Evolutionary conservation across 345 rosid genomes (phyloP).

Genomic region (Brassica juncea): DNA sequence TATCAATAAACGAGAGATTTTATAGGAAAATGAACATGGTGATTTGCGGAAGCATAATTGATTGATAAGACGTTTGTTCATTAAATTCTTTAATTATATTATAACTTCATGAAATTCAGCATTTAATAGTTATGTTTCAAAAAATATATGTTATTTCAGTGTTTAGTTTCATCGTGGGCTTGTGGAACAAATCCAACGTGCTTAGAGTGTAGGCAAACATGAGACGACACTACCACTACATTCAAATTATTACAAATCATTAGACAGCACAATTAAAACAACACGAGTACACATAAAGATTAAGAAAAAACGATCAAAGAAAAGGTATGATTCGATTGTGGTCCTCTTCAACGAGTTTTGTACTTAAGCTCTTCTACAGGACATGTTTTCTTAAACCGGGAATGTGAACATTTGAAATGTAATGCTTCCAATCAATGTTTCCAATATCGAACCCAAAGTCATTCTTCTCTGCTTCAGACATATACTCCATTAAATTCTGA

Average conservation of each 20-base stretch:
- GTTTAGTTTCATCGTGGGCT: not conserved
- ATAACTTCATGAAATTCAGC: not conserved
- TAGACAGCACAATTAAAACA: constrained; percentile 14
- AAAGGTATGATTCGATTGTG: constrained; percentile 12
- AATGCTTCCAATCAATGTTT: constrained; percentile 72
- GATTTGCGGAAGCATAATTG: not conserved
- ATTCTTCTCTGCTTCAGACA: constrained; percentile 74
- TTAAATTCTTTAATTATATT: constrained; percentile 4
- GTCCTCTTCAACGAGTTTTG: constrained; percentile 10
- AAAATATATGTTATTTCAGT: not conserved
- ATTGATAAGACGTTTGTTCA: not conserved
- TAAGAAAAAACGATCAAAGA: not conserved
- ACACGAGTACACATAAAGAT: not conserved
- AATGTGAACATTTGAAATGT: constrained; percentile 59
- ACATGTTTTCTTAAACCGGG: constrained; percentile 74
- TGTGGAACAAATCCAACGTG: not conserved
- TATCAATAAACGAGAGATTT: not conserved
- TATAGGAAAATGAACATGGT: not conserved
- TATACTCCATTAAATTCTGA: constrained; percentile 60
- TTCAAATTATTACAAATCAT: constrained; percentile 27
- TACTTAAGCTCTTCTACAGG: constrained; percentile 42
- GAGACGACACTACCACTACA: not conserved
- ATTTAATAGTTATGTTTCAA: not conserved
- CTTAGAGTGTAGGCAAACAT: not conserved
- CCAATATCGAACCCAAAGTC: constrained; percentile 68